Conservation (phyloP, 306 rosid genomes). For the Castanea mollissima region DNA sequence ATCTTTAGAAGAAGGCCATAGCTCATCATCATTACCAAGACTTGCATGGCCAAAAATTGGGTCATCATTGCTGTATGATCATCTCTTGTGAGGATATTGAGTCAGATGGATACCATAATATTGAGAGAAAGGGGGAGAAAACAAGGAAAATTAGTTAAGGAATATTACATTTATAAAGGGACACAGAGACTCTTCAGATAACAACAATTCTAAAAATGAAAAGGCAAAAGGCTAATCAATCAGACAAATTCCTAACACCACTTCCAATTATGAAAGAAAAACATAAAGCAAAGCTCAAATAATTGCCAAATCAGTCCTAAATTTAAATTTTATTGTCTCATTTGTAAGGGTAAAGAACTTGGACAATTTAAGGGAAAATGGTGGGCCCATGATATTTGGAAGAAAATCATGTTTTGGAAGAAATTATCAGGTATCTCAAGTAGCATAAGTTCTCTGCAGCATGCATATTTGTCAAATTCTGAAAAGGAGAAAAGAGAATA, state of each 20-base stretch:
- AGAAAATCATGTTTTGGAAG: neutral
- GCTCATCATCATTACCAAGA: slow-evolving; percentile 62
- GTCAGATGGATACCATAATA: slow-evolving; percentile 38
- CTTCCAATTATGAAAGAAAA: neutral
- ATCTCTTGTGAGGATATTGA: slow-evolving; percentile 69
- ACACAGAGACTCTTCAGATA: slow-evolving; percentile 6
- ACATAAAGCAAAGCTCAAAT: neutral
- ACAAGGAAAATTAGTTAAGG: neutral
- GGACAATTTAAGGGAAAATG: neutral
- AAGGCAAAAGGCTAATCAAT: no score
- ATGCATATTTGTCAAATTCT: neutral
- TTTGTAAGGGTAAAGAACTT: neutral
- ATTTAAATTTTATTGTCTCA: neutral
- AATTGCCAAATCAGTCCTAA: neutral
- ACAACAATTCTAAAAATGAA: neutral
- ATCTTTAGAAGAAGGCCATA: slow-evolving; percentile 72
- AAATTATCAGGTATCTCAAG: neutral
- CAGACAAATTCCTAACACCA: neutral
- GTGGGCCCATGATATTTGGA: neutral
- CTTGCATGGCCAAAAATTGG: slow-evolving; percentile 59
- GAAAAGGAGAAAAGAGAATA: neutral
- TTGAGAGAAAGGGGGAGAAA: neutral
- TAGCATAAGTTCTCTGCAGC: neutral
- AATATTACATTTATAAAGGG: neutral
- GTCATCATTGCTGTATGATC: slow-evolving; percentile 85